phyloP scores from a whole-genome alignment of 2,329 filamentous ascomycete genomes.

The Pseudocercospora pini-densiflorae region DNA sequence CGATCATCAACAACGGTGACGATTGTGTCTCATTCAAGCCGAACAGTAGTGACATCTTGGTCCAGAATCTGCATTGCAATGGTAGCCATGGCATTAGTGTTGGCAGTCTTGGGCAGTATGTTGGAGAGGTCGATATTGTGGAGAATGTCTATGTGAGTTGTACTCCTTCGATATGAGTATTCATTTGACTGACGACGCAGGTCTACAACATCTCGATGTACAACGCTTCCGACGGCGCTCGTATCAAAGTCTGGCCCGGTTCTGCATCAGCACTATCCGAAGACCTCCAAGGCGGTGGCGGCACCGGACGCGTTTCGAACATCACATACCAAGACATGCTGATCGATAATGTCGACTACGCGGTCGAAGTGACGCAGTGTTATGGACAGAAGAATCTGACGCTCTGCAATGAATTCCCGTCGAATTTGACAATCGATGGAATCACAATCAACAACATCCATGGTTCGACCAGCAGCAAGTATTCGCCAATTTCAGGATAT shows the following conservation, averaged over 20 bases:
- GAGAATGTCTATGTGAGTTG: conserved; percentile 65
- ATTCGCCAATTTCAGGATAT: conserved; percentile 48
- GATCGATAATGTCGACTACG: conserved; percentile 67
- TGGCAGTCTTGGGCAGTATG: conserved; percentile 72
- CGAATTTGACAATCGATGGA: conserved; percentile 60
- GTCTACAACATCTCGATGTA: conserved; percentile 45
- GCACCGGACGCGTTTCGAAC: conserved; percentile 65
- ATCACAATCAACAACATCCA: conserved; percentile 61
- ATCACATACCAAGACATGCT: conserved; percentile 68
- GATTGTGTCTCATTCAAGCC: conserved; percentile 78
- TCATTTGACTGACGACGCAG: conserved; percentile 47
- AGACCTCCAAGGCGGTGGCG: conserved; percentile 69
- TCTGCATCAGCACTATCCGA: conserved; percentile 59
- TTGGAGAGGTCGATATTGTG: conserved; percentile 66
- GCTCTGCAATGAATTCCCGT: conserved; percentile 63
- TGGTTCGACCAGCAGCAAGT: conserved; percentile 56
- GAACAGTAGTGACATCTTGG: conserved; percentile 70
- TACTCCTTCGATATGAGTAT: background rate
- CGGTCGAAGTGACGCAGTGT: conserved; percentile 68
- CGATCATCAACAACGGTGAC: conserved; percentile 66
- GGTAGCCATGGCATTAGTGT: conserved; percentile 74
- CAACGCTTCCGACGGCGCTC: conserved; percentile 63
- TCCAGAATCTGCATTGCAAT: conserved; percentile 70
- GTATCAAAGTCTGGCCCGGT: conserved; percentile 76
- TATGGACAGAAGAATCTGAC: conserved; percentile 67